Evolutionary conservation across 768 basidiomycete genomes (phyloP).

Genomic region (Pisolithus marmoratus): DNA sequence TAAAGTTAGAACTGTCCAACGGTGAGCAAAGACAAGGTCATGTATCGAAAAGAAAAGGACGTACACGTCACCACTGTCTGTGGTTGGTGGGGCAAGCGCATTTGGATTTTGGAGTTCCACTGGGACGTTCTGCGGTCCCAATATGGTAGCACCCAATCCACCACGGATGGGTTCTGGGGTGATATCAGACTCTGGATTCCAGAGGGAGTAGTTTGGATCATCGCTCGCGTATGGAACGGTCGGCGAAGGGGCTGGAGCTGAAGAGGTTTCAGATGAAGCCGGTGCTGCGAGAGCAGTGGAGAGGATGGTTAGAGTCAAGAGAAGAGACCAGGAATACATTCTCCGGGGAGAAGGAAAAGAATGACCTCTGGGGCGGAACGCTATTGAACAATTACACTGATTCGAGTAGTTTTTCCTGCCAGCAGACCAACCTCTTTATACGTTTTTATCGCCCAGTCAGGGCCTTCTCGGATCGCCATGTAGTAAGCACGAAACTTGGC

Average conservation of each 20-base stretch:
- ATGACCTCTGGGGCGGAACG: background rate
- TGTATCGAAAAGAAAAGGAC: slow-evolving; percentile 5
- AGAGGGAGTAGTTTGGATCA: slow-evolving; percentile 41
- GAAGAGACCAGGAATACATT: slow-evolving; percentile 27
- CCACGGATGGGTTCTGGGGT: slow-evolving; percentile 41
- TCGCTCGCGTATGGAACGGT: slow-evolving; percentile 41
- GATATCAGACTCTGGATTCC: slow-evolving; percentile 28
- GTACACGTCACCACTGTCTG: slow-evolving; percentile 50
- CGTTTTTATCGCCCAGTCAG: no score
- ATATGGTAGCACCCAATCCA: slow-evolving; percentile 37
- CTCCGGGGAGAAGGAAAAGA: background rate
- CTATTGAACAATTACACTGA: no score
- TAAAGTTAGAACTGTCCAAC: slow-evolving; percentile 38
- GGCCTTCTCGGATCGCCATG: no score
- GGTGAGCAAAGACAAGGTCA: background rate
- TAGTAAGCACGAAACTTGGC: no score
- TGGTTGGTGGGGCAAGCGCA: slow-evolving; percentile 52
- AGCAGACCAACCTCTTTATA: no score
- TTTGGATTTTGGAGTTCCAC: slow-evolving; percentile 56
- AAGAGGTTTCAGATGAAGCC: slow-evolving; percentile 14
- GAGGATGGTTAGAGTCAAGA: slow-evolving; percentile 17
- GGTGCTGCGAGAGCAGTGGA: slow-evolving; percentile 16
- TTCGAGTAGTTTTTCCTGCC: no score
- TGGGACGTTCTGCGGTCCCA: slow-evolving; percentile 54
- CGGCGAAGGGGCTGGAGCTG: slow-evolving; percentile 30